Evolutionary conservation across 345 rosid genomes (phyloP).

Genomic region (Clausena lansium): DNA sequence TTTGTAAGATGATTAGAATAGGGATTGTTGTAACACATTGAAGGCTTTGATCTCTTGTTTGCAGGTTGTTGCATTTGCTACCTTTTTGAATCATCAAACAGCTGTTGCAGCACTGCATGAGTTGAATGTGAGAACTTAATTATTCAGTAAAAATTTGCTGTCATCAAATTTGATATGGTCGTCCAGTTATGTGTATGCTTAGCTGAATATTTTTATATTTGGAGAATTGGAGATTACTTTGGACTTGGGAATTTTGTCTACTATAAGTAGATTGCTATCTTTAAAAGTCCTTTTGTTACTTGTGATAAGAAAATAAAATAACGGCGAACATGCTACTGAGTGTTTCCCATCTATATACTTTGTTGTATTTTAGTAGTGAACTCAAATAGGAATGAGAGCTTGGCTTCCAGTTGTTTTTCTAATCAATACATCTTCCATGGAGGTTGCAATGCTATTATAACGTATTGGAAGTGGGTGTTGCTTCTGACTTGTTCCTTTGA

Average conservation of each 20-base stretch:
- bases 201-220: neutral
- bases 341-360: neutral
- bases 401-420: neutral
- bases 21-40: neutral
- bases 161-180: neutral
- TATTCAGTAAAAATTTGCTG: neutral
- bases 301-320: neutral
- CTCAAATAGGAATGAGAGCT: neutral
- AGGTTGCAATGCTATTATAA: neutral
- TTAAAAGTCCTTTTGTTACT: neutral
- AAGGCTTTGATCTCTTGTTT: slow-evolving; percentile 4
- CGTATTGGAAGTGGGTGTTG: neutral
- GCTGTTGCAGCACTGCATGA: slow-evolving; percentile 70
- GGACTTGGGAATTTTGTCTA: neutral
- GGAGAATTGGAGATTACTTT: neutral
- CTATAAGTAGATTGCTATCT: neutral
- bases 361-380: neutral
- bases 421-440: neutral
- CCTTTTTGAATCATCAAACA: slow-evolving; percentile 68
- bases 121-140: slow-evolving; percentile 54
- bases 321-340: neutral
- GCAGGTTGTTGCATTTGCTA: slow-evolving; percentile 93
- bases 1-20: neutral
- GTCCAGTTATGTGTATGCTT: neutral
- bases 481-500: slow-evolving; percentile 6